Base-by-base conservation (phyloP, 1,284 basidiomycete genomes). In the Microbotryum lychnidis-dioicae region DNA sequence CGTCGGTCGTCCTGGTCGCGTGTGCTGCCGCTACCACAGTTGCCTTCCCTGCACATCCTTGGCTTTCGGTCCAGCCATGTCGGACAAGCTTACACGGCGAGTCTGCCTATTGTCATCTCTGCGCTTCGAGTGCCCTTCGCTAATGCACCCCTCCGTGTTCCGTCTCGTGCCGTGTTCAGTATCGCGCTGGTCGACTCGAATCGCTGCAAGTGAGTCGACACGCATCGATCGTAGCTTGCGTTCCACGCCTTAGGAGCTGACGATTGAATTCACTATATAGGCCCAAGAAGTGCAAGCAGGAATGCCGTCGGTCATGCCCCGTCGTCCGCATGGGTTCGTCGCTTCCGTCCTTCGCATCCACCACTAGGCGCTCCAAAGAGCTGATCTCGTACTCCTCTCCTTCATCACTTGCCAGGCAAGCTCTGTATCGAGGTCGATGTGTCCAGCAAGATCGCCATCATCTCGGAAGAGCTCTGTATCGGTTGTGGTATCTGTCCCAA, bases 281-380 rank as follows among this genome's bases (percentile, higher is more conserved):
- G 63, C 71, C 71, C 51, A 72, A 72, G 59, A 72, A 72, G 63
- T 92, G 89, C 72, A 87, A 88, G 12, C 89, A 90, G 72, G 90
- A 92, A 76, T 91, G 90, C 77, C 92, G 90, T 81, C 91, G 91
- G 85, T 93, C 91, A 78, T 97, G 92, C 81, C 93, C 92, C 47
- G 93, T 97, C 57, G 92, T 96, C 60, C 91, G 91, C 80, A 97
- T 96, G 93, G 92, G 89, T 90, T 65, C 68, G 84, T 76, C 23
- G 23, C 4, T 21, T 12, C 10, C 25, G 12, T 27, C 6, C 21
- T n/a, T 9, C 53, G 18, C 33, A 14, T 9, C 33, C 21, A 21
- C 37, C 45, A 25, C 9, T 2, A 14, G 16, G 31, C 42, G 27
- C n/a, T 5, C n/a, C n/a, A 1, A 27, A 52, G 58, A 33, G n/a